Percentiles rank a stretch among this genome's conserved stretches.
phyloP scores from a whole-genome alignment of 257 asterid species.

The Henckelia pumila region DNA sequence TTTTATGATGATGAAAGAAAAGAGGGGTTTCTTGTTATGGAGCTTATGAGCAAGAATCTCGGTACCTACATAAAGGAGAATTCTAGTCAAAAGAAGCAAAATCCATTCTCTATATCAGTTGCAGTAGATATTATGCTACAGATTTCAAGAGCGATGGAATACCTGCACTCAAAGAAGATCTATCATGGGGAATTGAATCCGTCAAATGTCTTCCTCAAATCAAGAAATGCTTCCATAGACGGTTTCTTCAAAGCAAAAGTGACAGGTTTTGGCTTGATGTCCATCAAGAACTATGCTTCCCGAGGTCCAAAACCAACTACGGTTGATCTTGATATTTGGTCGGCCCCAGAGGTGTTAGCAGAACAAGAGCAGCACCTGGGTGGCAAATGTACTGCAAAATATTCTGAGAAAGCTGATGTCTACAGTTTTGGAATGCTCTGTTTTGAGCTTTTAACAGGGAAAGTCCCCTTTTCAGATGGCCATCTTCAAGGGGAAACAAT shows the following conservation, averaged over 20 bases:
- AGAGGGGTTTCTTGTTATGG: conserved; percentile 83
- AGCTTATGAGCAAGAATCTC: conserved; percentile 73
- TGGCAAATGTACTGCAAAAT: conserved; percentile 29
- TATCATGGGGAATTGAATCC: conserved; percentile 79
- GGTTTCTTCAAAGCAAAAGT: conserved; percentile 58
- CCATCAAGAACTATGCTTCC: conserved; percentile 35
- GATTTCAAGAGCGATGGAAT: conserved; percentile 89
- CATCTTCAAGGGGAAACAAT: conserved; percentile 77
- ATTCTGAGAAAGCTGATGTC: conserved; percentile 75
- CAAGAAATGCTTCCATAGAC: conserved; percentile 47
- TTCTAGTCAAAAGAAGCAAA: conserved; percentile 47
- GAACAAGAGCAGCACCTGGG: conserved; percentile 44
- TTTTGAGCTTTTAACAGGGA: conserved; percentile 73
- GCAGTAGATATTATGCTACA: conserved; percentile 86
- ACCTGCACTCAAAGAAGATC: conserved; percentile 64
- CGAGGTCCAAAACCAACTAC: conserved; percentile 30
- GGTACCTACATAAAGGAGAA: conserved; percentile 55
- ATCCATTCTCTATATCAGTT: conserved; percentile 55
- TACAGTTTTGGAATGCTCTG: conserved; percentile 90
- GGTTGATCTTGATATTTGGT: conserved; percentile 60
- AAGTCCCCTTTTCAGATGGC: conserved; percentile 71
- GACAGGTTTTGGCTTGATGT: conserved; percentile 51
- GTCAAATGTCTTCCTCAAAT: conserved; percentile 58
- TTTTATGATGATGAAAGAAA: conserved; percentile 75
- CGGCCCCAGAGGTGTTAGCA: conserved; percentile 80